A percentile compares a stretch with the other conserved stretches of the same genome.
These are phyloP conservation scores for Aspergillus mulundensis DNA, from an alignment of 495 filamentous ascomycete species.

Conservation along the genomic window DNA sequence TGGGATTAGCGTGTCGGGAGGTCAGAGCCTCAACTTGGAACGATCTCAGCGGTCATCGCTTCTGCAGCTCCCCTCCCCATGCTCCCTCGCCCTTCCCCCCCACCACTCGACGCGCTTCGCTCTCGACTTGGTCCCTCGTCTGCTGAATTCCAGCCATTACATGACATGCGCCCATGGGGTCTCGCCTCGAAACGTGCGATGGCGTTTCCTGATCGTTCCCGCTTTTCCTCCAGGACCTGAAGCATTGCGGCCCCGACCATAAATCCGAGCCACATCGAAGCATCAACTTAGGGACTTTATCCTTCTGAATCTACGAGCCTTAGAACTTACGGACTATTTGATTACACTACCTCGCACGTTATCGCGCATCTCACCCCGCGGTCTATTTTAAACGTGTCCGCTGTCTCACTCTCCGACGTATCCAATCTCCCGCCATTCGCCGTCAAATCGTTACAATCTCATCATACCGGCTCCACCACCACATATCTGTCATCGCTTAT, in stretches of 20 bases:
- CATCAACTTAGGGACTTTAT: constrained; percentile 4
- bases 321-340: neutral
- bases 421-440: neutral
- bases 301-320: neutral
- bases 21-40: constrained; percentile 19
- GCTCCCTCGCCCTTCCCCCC: too few relatives aligned
- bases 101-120: neutral
- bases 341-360: neutral
- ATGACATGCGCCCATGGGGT: constrained; percentile 16
- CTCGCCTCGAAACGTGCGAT: constrained; percentile 21
- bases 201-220: constrained; percentile 22
- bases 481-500: neutral
- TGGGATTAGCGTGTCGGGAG: constrained; percentile 14
- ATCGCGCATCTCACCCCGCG: neutral
- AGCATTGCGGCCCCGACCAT: constrained; percentile 25
- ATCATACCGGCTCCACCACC: neutral
- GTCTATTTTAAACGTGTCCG: neutral
- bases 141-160: neutral
- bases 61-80: constrained; percentile 10
- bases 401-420: neutral
- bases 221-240: constrained; percentile 25
- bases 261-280: constrained; percentile 17
- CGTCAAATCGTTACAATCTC: neutral
- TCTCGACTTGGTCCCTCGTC: neutral
- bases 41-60: neutral